Percentiles rank a stretch among this genome's conserved stretches.
Evolutionary conservation across 345 rosid species (phyloP).

Genomic region (Bruguiera gymnorhiza): DNA sequence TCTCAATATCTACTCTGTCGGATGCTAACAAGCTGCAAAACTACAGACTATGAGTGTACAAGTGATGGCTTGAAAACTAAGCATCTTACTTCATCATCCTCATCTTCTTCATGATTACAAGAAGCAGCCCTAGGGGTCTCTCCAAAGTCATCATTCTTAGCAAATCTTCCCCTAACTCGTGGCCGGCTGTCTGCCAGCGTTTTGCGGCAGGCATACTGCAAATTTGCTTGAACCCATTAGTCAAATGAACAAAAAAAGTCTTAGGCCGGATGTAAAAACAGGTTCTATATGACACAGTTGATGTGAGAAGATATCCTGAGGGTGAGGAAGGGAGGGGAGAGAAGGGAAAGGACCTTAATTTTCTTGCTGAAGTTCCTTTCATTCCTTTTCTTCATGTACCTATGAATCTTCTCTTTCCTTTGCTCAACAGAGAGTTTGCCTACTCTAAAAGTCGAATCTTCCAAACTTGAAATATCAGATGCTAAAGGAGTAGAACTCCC

Average conservation of each 20-base stretch:
- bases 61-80: not conserved
- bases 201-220: constrained; percentile 93
- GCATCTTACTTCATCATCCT: constrained; percentile 67
- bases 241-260: not conserved
- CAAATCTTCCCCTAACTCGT: constrained; percentile 90
- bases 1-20: no score
- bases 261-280: not conserved
- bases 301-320: not conserved
- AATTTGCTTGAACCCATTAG: constrained; percentile 1
- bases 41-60: not conserved
- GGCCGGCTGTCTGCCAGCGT: constrained; percentile 92
- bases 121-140: constrained; percentile 45
- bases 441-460: constrained; percentile 61
- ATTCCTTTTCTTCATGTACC: constrained; percentile 91
- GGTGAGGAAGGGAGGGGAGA: not conserved
- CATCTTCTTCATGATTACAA: constrained; percentile 65
- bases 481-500: constrained; percentile 42
- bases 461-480: constrained; percentile 65
- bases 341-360: constrained; percentile 59
- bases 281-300: no score
- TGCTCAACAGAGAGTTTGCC: constrained; percentile 82
- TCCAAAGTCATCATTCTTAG: constrained; percentile 77
- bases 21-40: not conserved
- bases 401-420: constrained; percentile 86
- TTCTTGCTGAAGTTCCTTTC: constrained; percentile 96